A percentile compares a stretch with the other conserved stretches of the same genome.
Evolutionary conservation across 176 grass and related monocot genomes (phyloP).

Genomic region (Avena eriantha): DNA sequence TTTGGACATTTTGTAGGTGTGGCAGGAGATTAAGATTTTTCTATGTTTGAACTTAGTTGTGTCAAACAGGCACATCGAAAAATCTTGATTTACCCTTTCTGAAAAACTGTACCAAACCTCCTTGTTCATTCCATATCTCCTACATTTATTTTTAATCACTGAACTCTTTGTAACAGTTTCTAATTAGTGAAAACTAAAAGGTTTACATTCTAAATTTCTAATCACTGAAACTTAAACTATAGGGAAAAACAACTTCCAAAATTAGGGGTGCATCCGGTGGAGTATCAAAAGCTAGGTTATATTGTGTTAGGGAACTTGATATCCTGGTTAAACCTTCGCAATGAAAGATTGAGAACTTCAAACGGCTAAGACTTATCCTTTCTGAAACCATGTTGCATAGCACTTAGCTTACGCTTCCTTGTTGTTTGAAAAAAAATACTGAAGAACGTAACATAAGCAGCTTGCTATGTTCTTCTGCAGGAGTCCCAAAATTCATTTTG

Average conservation of each 20-base stretch:
- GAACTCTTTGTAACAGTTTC: neutral
- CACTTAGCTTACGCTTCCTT: neutral
- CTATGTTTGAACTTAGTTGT: neutral
- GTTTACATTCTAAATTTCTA: neutral
- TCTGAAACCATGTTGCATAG: neutral
- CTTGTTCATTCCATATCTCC: neutral
- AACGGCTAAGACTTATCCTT: neutral
- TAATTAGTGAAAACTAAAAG: neutral
- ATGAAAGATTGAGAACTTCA: neutral
- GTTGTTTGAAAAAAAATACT: neutral
- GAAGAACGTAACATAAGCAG: constrained; percentile 9
- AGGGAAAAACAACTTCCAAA: neutral
- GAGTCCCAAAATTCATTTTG: constrained; percentile 82
- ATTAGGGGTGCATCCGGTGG: neutral
- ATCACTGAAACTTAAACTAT: neutral
- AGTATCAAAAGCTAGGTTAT: constrained; percentile 2
- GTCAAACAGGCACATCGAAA: neutral
- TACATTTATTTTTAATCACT: neutral
- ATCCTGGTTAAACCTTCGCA: constrained; percentile 13
- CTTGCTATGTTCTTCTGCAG: constrained; percentile 57
- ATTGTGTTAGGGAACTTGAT: neutral
- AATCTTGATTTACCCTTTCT: neutral
- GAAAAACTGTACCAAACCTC: neutral
- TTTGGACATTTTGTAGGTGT: neutral
- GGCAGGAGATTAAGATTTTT: neutral